Evolutionary conservation across 176 grass and related monocot genomes (phyloP), one percentile per base, ranked within the genome.

Genomic region (Oryza glaberrima): DNA sequence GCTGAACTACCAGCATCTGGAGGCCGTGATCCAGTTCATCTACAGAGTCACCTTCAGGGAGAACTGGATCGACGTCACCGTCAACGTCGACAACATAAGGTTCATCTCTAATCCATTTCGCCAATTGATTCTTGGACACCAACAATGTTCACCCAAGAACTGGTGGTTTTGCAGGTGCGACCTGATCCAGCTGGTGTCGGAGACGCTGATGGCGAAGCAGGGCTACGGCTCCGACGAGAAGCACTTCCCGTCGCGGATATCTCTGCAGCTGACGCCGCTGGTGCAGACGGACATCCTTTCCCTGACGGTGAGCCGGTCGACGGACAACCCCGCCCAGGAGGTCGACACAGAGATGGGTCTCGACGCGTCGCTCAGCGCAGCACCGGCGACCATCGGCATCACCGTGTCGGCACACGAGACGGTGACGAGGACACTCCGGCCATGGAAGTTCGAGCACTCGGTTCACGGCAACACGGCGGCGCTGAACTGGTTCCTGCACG

Each of bases 61-160:
- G 69, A 88, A 89, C 86, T 94, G 92, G 94, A 90, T 94, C 54
- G 92, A 94, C 67, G 83, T 97, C 23, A 16, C 67, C 3, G 70
- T 91, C 38, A 82, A 84, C 19, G 88, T 97, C 11, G 94, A 97
- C 76, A 97, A 91, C 85, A 90, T 97, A 87, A 87, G 92, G 94
- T 97, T 35, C 58, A 63, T 60, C n/a, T 63, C 58, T 23, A 25
- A 13, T 28, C 61, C 68, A n/a, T 16, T 77, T 30, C 65, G 38
- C 26, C 45, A 13, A 13, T 38, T 46, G 16, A 46, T 67, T 51
- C 14, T 70, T 84, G 52, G 6, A 49, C 26, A 15, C 20, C 26
- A 67, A 4, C 28, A 20, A 0, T 11, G 47, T 15, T 44, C 28
- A 17, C 32, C 32, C 44, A 17, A 30, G 36, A 23, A 48, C 36